phyloP scores from a whole-genome alignment of 805 yeast genomes.

The Kregervanrija pseudodelftensis region DNA sequence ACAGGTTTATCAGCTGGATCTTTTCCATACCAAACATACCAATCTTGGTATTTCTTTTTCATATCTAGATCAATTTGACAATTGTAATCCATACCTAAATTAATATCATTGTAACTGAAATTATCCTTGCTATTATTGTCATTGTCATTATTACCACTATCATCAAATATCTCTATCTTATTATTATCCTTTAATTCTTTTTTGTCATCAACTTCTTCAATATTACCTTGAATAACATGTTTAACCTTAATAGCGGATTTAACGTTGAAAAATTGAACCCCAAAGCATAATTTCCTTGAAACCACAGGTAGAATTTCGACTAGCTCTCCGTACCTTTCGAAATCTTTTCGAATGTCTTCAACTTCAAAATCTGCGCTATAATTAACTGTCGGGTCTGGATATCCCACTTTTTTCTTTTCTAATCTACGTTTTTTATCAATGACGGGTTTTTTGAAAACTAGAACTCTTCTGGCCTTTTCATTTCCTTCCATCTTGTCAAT shows the following conservation, averaged over 20 bases:
- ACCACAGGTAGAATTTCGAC: constrained; percentile 60
- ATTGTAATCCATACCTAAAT: neutral
- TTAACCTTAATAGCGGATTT: constrained; percentile 55
- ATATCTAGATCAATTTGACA: constrained; percentile 14
- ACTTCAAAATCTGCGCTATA: constrained; percentile 41
- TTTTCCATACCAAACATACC: constrained; percentile 61
- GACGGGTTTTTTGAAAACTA: constrained; percentile 39
- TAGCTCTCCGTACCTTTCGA: constrained; percentile 49
- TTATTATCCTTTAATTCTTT: constrained; percentile 1
- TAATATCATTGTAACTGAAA: too few relatives aligned
- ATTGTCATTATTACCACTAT: neutral
- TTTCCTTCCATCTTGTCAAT: constrained; percentile 15
- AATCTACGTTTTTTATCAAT: constrained; percentile 16
- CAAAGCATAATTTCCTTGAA: constrained; percentile 55
- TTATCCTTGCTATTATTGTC: too few relatives aligned
- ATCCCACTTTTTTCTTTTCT: constrained; percentile 18
- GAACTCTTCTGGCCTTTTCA: constrained; percentile 46
- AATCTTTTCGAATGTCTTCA: constrained; percentile 39
- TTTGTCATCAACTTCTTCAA: neutral
- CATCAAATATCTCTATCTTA: neutral
- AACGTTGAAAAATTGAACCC: constrained; percentile 53
- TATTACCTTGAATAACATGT: constrained; percentile 29
- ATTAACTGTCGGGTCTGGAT: constrained; percentile 37
- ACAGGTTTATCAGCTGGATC: constrained; percentile 53
- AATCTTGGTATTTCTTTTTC: constrained; percentile 44